phyloP scores from a whole-genome alignment of 2,329 filamentous ascomycete species.

The Pseudopyrenochaeta lycopersici region DNA sequence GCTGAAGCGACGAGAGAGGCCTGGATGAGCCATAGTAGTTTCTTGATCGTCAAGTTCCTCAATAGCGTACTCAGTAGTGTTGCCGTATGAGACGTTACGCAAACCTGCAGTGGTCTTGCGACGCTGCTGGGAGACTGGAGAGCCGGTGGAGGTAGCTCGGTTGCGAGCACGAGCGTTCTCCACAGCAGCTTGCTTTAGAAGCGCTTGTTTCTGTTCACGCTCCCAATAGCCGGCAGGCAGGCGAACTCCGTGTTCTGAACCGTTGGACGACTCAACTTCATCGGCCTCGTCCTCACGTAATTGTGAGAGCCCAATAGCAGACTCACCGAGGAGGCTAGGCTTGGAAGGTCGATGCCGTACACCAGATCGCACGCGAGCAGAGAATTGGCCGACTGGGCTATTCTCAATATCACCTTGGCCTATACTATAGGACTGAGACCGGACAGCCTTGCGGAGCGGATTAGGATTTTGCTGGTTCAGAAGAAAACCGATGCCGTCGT shows the following conservation, averaged over 20 bases:
- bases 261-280: slow-evolving; percentile 70
- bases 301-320: slow-evolving; percentile 38
- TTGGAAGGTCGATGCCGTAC: slow-evolving; percentile 80
- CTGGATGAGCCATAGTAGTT: slow-evolving; percentile 54
- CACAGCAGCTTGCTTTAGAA: slow-evolving; percentile 49
- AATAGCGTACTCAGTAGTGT: slow-evolving; percentile 71
- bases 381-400: slow-evolving; percentile 56
- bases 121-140: slow-evolving; percentile 36
- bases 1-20: slow-evolving; percentile 48
- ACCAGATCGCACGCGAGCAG: slow-evolving; percentile 57
- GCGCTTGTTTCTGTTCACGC: slow-evolving; percentile 40
- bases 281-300: slow-evolving; percentile 60
- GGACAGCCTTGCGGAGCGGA: slow-evolving; percentile 89
- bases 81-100: slow-evolving; percentile 68
- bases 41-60: slow-evolving; percentile 75
- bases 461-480: slow-evolving; percentile 70
- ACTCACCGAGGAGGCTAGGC: slow-evolving; percentile 76
- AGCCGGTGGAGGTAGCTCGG: slow-evolving; percentile 38
- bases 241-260: slow-evolving; percentile 62
- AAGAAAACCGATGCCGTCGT: slow-evolving; percentile 56
- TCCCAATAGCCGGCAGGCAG: slow-evolving; percentile 45
- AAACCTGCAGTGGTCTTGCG: slow-evolving; percentile 57
- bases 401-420: slow-evolving; percentile 76
- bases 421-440: slow-evolving; percentile 96
- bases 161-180: slow-evolving; percentile 46